Base-by-base conservation (phyloP, 2,329 filamentous ascomycete species). In the Metarhizium robertsii region DNA sequence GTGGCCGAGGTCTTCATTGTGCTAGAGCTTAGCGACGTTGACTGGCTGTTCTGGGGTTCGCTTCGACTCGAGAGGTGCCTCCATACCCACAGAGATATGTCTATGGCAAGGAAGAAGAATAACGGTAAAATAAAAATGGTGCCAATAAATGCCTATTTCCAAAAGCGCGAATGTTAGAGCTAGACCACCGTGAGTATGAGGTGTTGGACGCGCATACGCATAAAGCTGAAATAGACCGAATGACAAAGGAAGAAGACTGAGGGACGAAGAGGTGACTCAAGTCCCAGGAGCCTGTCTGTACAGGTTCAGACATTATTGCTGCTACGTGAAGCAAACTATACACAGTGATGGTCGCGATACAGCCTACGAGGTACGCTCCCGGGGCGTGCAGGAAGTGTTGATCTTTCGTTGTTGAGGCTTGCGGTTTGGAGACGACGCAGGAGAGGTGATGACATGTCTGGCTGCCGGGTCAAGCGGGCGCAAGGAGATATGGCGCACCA, bases 51-150 rank as follows among this genome's bases (percentile, higher is more conserved):
- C 49, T 51, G 25, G 52, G 51, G 25, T 40, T 53, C 54, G 52
- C 56, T 61, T 55, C 34, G 55, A 54, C 25, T 64, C 56, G 61
- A 65, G 56, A 63, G 64, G 10, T 75, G 69, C 60, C 79, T 73
- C 73, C 76, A 82, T 45, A 78, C 59, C 78, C 79, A 83, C 34
- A 83, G 69, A 30, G 68, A 64, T 51, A 83, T 63, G 62, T 83
- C 80, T 60, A 80, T 74, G 34, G 73, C 58, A 55, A 83, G 70
- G 34, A 81, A 65, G n/a, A 72, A 64, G 34, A 74, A 56, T 34
- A 80, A 65, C 2, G 80, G 79, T 0, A 77, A 57, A 46, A 75
- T 68, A 47, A 79, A 73, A 10, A 75, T 65, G 0, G 79, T 65
- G 40, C 77, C 75, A 25, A 79, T 66, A 3, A 67, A 67, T 53